Base-by-base conservation (phyloP, 768 basidiomycete genomes). In the Boletus speciosus region DNA sequence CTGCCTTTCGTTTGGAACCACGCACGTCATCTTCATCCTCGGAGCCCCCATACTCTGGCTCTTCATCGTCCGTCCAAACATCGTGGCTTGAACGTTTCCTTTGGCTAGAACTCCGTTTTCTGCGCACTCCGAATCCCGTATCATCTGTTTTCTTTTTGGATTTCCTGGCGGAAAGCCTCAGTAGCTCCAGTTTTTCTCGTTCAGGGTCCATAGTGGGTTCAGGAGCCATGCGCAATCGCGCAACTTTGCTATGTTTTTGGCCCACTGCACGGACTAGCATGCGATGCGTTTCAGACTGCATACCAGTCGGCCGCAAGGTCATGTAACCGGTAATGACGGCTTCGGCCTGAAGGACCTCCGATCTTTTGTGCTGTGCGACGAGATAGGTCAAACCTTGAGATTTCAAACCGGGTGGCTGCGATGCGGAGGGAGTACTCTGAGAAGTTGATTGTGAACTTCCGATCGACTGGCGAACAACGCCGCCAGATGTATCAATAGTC, bases 261-360 rank as follows among this genome's bases (percentile, higher is more conserved):
- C 87, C 88, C 8, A 93, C 90, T 37, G 90, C 85, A 36, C 86
- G 84, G 7, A 93, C 93, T 37, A 95, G 78, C 82, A 91, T 87
- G 47, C 88, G 83, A 69, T 96, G 93, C 14, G 90, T 90, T 70
- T 90, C 87, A 5, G 88, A 89, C 66, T 93, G 87, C 87, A 94
- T 93, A 54, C 89, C 88, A 4, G 90, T 89, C 3, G 93, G 93
- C 3, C 87, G 85, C 55, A 96, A 75, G 39, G 83, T 79, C 82
- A 95, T 86, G 63, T 85, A 83, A 38, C 93, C 93, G 2, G 90
- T 88, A 52, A 94, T 77, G 55, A 87, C 75, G 3, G 89, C 86
- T 66, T 94, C 92, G 25, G 90, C 80, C 69, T 95, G 93, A n/a
- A 92, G 78, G 16, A 95, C 85, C 59, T 88, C 84, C 3, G 88